A percentile compares a stretch with the other conserved stretches of the same genome.
These are phyloP conservation scores for Aphanomyces stellatus DNA, from an alignment of 352 stramenopile species.

Conservation along the genomic window DNA sequence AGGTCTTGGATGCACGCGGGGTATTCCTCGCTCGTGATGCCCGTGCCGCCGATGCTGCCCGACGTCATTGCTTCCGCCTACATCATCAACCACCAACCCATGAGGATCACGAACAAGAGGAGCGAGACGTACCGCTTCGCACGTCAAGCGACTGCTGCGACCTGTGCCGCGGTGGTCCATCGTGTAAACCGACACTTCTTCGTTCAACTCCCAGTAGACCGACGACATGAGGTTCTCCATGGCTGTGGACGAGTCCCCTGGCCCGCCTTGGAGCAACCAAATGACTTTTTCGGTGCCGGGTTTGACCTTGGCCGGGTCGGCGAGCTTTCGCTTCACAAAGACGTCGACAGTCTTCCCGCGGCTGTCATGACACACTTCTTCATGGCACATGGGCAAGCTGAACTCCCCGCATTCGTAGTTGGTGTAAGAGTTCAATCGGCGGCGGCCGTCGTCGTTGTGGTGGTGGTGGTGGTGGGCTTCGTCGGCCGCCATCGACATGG, in stretches of 20 bases:
- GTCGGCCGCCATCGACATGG: too few relatives aligned
- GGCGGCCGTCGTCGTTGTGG: background rate
- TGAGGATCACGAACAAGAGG: background rate
- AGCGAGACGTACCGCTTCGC: slow-evolving; percentile 18
- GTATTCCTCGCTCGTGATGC: slow-evolving; percentile 22
- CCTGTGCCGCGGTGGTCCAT: slow-evolving; percentile 45
- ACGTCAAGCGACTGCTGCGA: slow-evolving; percentile 36
- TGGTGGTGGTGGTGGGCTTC: too few relatives aligned
- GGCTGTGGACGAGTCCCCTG: slow-evolving; percentile 55
- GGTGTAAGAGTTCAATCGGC: slow-evolving; percentile 1
- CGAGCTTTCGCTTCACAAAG: slow-evolving; percentile 46
- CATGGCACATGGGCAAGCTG: slow-evolving; percentile 37
- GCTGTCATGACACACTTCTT: slow-evolving; percentile 32
- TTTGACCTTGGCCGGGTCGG: slow-evolving; percentile 18
- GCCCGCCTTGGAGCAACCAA: slow-evolving; percentile 63
- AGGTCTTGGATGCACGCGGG: slow-evolving; percentile 23
- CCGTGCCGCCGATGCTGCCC: slow-evolving; percentile 4
- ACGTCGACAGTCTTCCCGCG: slow-evolving; percentile 38
- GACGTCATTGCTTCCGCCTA: slow-evolving; percentile 16
- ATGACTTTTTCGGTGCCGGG: slow-evolving; percentile 31
- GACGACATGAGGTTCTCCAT: slow-evolving; percentile 44
- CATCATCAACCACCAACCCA: too few relatives aligned
- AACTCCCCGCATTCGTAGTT: slow-evolving; percentile 32
- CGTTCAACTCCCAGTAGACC: slow-evolving; percentile 37
- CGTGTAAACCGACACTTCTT: slow-evolving; percentile 38